These are phyloP conservation scores for Pythium dissotocum DNA, from an alignment of 352 stramenopile species.

Conservation along the genomic window DNA sequence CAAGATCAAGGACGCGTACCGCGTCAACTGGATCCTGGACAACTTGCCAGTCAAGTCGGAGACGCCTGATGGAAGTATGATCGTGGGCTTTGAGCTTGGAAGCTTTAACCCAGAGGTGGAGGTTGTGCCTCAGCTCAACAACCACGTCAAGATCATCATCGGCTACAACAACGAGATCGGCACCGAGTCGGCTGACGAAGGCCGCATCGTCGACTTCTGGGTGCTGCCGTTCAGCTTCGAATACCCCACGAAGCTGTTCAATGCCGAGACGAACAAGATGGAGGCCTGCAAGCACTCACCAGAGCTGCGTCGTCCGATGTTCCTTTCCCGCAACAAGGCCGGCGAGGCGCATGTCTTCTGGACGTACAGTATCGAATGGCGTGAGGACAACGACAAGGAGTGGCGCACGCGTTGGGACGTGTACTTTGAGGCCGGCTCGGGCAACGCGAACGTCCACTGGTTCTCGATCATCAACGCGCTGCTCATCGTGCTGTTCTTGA, in stretches of 20 bases:
- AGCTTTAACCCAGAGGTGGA: slow-evolving; percentile 91
- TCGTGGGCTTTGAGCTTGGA: slow-evolving; percentile 87
- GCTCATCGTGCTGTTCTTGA: slow-evolving; percentile 99
- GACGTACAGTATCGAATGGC: slow-evolving; percentile 99
- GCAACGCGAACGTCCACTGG: slow-evolving; percentile 98
- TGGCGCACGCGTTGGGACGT: slow-evolving; percentile 99
- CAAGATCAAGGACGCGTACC: slow-evolving; percentile 97
- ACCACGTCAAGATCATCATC: slow-evolving; percentile 99
- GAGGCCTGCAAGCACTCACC: slow-evolving; percentile 67
- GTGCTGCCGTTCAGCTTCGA: slow-evolving; percentile 97
- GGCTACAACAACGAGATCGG: slow-evolving; percentile 93
- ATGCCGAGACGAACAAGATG: slow-evolving; percentile 73
- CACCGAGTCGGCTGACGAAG: slow-evolving; percentile 69
- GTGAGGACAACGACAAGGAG: slow-evolving; percentile 91
- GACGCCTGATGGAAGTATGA: slow-evolving; percentile 60
- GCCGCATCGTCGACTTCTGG: slow-evolving; percentile 98
- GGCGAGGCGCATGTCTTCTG: slow-evolving; percentile 87
- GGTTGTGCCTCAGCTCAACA: slow-evolving; percentile 94
- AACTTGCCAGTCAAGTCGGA: slow-evolving; percentile 94
- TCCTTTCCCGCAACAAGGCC: slow-evolving; percentile 83
- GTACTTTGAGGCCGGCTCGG: slow-evolving; percentile 93
- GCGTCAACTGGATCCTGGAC: slow-evolving; percentile 99
- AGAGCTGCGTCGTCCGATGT: slow-evolving; percentile 70
- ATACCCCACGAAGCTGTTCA: slow-evolving; percentile 83
- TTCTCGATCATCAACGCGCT: slow-evolving; percentile 99